Base-by-base conservation (phyloP, 2,329 filamentous ascomycete species). In the Aspergillus texensis region DNA sequence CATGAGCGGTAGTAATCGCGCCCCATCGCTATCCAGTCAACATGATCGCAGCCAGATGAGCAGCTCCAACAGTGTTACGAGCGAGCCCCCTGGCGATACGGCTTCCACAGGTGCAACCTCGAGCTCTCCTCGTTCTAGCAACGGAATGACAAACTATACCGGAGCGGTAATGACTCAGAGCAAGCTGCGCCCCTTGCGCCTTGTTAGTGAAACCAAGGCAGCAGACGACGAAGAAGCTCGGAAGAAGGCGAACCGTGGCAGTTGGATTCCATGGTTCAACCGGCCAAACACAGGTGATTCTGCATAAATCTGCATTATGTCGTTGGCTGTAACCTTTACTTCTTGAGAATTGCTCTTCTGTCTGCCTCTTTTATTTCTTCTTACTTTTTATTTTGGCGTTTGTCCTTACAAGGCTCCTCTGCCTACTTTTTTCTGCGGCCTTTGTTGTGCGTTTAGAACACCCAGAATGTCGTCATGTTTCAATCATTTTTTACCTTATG, bases 111-210 rank as follows among this genome's bases (percentile, higher is more conserved):
- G 76, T 30, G 78, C 78, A 48, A 82, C 78, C 2, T 82, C 83
- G 36, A 85, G 82, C 65, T 86, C 86, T 11, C 85, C 86, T 3
- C 84, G 85, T 61, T 90, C 91, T 79, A 87, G 84, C 69, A 89
- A 86, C 72, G 89, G 87, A 70, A 84, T 89, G 71, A 90, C 85
- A 72, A 89, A 88, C 63, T 90, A 92, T 63, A 90, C 89, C 39
- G 85, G 83, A 11, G 88, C 85, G n/a, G 82, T 85, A 11, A 82
- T 83, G 73, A 86, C 84, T 26, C 85, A 86, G 69, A 90, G 89
- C 72, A 95, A 95, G 78, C 89, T 96, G 63, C 86, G 94, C 41
- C 94, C 94, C 8, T 82, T 99, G 68, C 86, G 94, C 19, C 84
- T 99, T 34, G 93, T 98, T 68, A 80, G 78, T 58, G 80, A 80